Base-by-base conservation (phyloP, 148 eudicot species). In the Chenopodium album region DNA sequence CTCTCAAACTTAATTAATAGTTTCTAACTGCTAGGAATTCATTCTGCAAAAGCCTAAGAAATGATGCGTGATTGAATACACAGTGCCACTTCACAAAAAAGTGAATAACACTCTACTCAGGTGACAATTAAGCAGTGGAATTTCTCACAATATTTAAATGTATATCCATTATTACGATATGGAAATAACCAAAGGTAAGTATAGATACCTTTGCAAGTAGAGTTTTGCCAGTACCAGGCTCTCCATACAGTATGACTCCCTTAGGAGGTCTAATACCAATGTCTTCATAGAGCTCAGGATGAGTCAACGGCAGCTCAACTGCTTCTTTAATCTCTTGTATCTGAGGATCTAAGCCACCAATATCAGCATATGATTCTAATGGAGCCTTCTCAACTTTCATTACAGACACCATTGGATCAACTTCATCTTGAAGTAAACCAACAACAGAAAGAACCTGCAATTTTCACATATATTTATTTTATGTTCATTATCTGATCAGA, bases 341-440 rank as follows among this genome's bases (percentile, higher is more conserved):
- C 84, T 95, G 99, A 54, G 99, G 92, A 88, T 95, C 99, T 65
- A 95, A 88, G 66, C 99, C 99, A 73, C 99, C 99, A 37, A 95
- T 95, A 71, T 95, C 99, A 81, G 99, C 99, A 87, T 95, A 95
- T 8, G 99, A 95, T 83, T 95, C 99, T 80, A 95, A 82, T 0
- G 99, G 99, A 63, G 98, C 98, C 82, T 95, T 95, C 89, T 95
- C 98, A 73, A 95, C 98, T 87, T 95, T 95, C 98, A 95, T 95
- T 8, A 95, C 99, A 28, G 99, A 95, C 63, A 95, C 99, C 99
- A 95, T 95, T 8, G 99, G 99, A 76, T 95, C 99, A 52, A 95
- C 99, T 63, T 95, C 99, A 67, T 95, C 98, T 89, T 95, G 99
- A 82, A 95, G 98, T 67, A 95, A 89, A 62, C 99, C 99, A 81